Base-by-base conservation (phyloP, 2,329 filamentous ascomycete genomes). In the Zarea fungicola region DNA sequence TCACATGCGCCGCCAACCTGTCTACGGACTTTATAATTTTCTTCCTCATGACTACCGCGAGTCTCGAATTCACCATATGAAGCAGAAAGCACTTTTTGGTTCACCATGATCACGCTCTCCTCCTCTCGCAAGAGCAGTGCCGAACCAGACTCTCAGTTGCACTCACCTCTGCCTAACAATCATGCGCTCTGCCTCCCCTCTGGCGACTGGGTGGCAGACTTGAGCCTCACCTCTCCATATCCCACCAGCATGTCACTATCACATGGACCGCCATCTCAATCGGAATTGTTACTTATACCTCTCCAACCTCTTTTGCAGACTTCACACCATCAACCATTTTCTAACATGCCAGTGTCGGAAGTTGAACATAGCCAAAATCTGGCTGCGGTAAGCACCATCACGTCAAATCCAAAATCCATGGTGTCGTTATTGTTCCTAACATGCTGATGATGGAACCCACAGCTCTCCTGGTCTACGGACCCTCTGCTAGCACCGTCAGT, bases 241-340 rank as follows among this genome's bases (percentile, higher is more conserved):
- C 6, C 28, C 21, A 7, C 16, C 21, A 9, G 11, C 5, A 9
- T 26, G 10, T n/a, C 28, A 5, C 26, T 26, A 6, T 36, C 42
- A n/a, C 42, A 35, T 11, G 22, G 19, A 7, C 35, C 36, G 14
- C n/a, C 34, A n/a, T n/a, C 28, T 3, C 26, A 25, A 9, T 18
- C 35, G 6, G 28, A 14, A 16, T 48, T 21, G 3, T 36, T 13
- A 6, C 36, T 26, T 22, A 35, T 36, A 13, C 10, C 22, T 11
- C 44, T 34, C 13, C 32, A 35, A n/a, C 44, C 36, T 18, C 35
- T n/a, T n/a, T 41, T 36, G 14, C 44, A 48, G 36, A 23, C 44
- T 3, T 41, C 21, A 11, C 44, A 32, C 7, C 26, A 34, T 10
- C n/a, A 31, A 32, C 35, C 25, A 21, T 26, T 41, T 18, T 9